Conservation (phyloP, 441 rosid genomes). For the Pelargonium cotyledonis region DNA sequence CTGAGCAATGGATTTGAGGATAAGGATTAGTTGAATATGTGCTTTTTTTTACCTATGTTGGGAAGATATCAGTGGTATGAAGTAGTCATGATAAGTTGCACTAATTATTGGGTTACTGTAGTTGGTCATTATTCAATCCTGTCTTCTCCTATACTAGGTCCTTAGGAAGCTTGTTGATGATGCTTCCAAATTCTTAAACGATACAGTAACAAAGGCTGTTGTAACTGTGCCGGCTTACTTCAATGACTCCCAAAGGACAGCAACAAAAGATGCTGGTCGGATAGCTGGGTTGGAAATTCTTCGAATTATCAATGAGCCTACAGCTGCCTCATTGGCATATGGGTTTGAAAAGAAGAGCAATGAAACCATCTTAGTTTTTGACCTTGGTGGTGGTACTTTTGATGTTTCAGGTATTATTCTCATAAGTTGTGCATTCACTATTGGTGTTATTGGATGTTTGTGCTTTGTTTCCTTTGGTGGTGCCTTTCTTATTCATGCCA, state of each 20-base stretch:
- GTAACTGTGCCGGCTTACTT: conserved; percentile 96
- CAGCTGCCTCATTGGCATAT: conserved; percentile 95
- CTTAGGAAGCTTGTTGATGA: conserved; percentile 96
- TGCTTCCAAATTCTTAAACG: conserved; percentile 90
- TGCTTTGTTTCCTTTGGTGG: background rate
- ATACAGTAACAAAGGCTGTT: conserved; percentile 87
- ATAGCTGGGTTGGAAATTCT: conserved; percentile 94
- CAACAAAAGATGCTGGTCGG: conserved; percentile 96
- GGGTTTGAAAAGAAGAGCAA: conserved; percentile 90
- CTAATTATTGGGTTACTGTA: too few species aligned
- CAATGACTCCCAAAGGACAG: conserved; percentile 93
- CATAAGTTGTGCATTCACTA: background rate
- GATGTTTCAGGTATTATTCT: background rate
- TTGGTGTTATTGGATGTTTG: background rate
- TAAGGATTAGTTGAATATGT: too few species aligned
- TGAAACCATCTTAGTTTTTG: conserved; percentile 87
- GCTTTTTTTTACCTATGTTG: too few species aligned
- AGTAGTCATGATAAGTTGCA: too few species aligned
- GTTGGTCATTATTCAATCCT: too few species aligned
- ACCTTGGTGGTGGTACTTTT: conserved; percentile 58
- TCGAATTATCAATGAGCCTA: conserved; percentile 89
- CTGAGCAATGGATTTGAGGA: too few species aligned
- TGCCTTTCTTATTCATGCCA: background rate
- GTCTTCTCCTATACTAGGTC: conserved; percentile 19
- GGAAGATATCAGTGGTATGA: too few species aligned